Evolutionary conservation across 495 filamentous ascomycete species (phyloP).

Genomic region (Penicillium herquei): DNA sequence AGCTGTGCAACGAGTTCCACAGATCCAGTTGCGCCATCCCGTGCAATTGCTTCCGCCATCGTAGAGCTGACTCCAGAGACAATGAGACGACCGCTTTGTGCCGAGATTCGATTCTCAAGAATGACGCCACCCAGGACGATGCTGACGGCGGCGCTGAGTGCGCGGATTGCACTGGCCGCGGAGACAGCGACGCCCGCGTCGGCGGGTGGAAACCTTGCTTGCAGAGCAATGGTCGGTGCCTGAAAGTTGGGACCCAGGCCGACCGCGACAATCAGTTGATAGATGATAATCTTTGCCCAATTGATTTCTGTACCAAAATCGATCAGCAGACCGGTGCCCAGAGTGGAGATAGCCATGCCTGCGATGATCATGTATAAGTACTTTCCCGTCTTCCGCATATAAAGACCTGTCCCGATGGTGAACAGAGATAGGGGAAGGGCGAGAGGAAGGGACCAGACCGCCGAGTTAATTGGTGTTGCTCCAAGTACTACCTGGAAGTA

Average conservation of each 20-base stretch:
- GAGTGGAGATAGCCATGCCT: slow-evolving; percentile 56
- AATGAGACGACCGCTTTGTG: too few species aligned
- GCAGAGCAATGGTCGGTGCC: slow-evolving; percentile 6
- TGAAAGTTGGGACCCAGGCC: slow-evolving; percentile 70
- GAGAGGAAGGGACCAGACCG: slow-evolving; percentile 70
- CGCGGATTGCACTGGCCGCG: slow-evolving; percentile 36
- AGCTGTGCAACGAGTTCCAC: too few species aligned
- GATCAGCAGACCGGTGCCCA: slow-evolving; percentile 66
- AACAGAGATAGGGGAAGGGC: slow-evolving; percentile 59
- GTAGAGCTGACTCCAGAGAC: too few species aligned
- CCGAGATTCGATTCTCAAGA: slow-evolving; percentile 42
- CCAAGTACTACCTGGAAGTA: slow-evolving; percentile 61
- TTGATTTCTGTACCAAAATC: slow-evolving; percentile 48
- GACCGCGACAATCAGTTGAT: slow-evolving; percentile 47
- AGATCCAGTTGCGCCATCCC: too few species aligned
- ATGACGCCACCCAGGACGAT: slow-evolving; percentile 70
- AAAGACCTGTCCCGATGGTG: slow-evolving; percentile 45
- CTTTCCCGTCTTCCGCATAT: slow-evolving; percentile 52
- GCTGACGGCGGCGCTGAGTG: slow-evolving; percentile 42
- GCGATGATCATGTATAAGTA: slow-evolving; percentile 42
- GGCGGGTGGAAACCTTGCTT: slow-evolving; percentile 25
- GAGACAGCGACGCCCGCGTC: slow-evolving; percentile 41
- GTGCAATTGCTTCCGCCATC: too few species aligned
- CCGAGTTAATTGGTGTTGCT: slow-evolving; percentile 61
- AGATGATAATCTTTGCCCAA: slow-evolving; percentile 60